Percentiles rank a stretch among this genome's conserved stretches.
Conservation (phyloP, 768 basidiomycete genomes). For the Pilatotrama ljubarskyi region DNA sequence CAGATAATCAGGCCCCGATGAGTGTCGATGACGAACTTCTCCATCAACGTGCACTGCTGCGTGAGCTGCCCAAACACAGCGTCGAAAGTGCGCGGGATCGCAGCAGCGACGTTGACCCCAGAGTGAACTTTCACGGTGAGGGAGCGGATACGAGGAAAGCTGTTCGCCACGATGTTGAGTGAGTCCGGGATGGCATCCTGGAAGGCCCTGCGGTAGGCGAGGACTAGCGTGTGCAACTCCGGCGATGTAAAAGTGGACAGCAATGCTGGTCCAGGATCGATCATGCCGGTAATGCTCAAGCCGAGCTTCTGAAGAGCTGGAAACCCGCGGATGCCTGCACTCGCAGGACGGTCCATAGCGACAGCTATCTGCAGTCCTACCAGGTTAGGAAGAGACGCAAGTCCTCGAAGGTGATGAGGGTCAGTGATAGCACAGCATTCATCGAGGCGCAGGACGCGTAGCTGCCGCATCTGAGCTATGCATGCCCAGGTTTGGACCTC, state of each 20-base stretch:
- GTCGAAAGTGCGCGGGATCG: neutral
- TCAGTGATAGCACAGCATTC: neutral
- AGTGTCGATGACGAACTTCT: neutral
- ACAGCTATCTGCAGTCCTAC: neutral
- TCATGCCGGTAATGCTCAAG: neutral
- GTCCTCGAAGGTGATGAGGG: neutral
- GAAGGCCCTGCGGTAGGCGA: neutral
- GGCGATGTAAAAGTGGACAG: neutral
- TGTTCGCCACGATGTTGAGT: neutral
- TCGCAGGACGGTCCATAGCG: neutral
- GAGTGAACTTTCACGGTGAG: neutral
- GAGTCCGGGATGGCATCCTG: neutral
- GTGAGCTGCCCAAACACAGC: neutral
- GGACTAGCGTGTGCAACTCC: neutral
- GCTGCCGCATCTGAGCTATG: neutral
- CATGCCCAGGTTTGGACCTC: neutral
- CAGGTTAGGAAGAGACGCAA: neutral
- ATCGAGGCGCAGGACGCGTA: neutral
- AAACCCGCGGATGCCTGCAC: neutral
- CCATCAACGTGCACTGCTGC: neutral
- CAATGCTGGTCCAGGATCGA: neutral
- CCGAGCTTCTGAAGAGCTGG: neutral
- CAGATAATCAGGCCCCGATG: neutral
- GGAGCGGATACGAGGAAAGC: neutral
- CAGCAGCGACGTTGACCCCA: too few relatives aligned